These are phyloP conservation scores for Colletotrichum sp. DNA, from an alignment of 2,329 filamentous ascomycete species.

Conservation along the genomic window DNA sequence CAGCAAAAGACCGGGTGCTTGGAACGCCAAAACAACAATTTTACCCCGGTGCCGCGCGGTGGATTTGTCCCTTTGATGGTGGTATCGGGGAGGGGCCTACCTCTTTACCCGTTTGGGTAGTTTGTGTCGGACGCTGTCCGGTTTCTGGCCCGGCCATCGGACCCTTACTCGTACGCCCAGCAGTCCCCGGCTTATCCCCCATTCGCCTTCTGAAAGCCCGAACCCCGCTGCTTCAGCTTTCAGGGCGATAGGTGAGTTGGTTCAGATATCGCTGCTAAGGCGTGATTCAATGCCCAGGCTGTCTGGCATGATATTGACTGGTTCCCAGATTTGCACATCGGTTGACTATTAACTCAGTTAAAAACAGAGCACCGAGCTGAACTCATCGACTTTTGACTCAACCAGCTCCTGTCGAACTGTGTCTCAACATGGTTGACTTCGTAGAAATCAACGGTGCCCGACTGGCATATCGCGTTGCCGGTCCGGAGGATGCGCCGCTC, in stretches of 20 bases:
- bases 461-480: slow-evolving; percentile 35
- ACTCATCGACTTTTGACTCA: neutral
- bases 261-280: neutral
- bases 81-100: slow-evolving; percentile 9
- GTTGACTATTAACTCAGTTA: fast-evolving
- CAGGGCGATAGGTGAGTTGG: neutral
- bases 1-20: neutral
- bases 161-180: neutral
- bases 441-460: slow-evolving; percentile 37
- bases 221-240: slow-evolving; percentile 1
- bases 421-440: slow-evolving; percentile 22
- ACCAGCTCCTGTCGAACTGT: fast-evolving
- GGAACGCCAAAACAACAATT: neutral
- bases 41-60: neutral
- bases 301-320: neutral
- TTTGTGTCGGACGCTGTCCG: slow-evolving; percentile 1
- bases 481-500: slow-evolving; percentile 33
- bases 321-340: neutral
- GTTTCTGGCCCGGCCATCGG: neutral
- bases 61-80: neutral
- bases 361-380: neutral
- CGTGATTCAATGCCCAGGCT: neutral
- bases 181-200: neutral
- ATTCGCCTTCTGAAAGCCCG: neutral
- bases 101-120: slow-evolving; percentile 1